phyloP scores from a whole-genome alignment of 257 asterid species.

The Lavandula angustifolia region DNA sequence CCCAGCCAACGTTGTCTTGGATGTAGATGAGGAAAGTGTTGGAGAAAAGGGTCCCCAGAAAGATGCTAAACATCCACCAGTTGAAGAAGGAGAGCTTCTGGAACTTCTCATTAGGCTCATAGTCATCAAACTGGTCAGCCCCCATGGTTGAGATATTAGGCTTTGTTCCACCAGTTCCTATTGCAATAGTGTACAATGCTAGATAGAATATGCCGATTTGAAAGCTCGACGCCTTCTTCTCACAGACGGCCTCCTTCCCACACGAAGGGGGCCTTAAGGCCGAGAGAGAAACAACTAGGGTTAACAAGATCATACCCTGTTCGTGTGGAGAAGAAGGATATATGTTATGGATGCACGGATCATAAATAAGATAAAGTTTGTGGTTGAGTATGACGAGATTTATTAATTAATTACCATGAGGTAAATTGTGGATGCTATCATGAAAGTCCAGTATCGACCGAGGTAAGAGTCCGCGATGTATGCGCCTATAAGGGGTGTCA shows the following conservation, averaged over 20 bases:
- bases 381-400: not conserved
- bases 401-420: conserved; percentile 50
- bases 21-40: conserved; percentile 59
- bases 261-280: conserved; percentile 57
- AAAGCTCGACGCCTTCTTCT: conserved; percentile 42
- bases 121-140: conserved; percentile 72
- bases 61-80: conserved; percentile 75
- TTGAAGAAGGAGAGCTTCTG: conserved; percentile 72
- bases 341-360: too few relatives aligned
- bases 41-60: conserved; percentile 61
- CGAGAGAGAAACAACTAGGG: conserved; percentile 51
- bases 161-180: conserved; percentile 81
- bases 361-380: too few relatives aligned
- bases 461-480: conserved; percentile 71
- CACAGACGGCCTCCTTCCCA: conserved; percentile 42
- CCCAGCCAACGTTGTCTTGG: conserved; percentile 60
- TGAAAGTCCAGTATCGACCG: conserved; percentile 78
- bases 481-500: conserved; percentile 78
- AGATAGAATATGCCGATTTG: conserved; percentile 51
- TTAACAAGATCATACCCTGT: conserved; percentile 65
- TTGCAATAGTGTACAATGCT: conserved; percentile 60
- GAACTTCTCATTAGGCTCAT: conserved; percentile 53
- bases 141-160: conserved; percentile 85
- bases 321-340: too few relatives aligned
- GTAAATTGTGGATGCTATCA: conserved; percentile 57